Conservation (phyloP, 2,329 filamentous ascomycete species). For the Pseudopithomyces maydicus region DNA sequence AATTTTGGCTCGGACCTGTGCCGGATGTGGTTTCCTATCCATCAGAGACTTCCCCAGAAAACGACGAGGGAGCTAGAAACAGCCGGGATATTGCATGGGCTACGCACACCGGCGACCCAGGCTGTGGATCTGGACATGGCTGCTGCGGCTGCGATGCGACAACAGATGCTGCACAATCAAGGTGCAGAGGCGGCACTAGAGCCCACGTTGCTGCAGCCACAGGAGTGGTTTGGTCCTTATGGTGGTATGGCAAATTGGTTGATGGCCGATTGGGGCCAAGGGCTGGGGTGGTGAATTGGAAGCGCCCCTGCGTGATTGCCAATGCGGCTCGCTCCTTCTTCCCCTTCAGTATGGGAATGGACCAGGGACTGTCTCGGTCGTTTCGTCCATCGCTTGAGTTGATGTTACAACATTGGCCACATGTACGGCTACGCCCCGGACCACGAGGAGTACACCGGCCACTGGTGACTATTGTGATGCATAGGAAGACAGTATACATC, state of each 20-base stretch:
- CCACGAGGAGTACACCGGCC: too few relatives aligned
- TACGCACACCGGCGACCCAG: constrained; percentile 30
- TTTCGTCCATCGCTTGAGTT: too few relatives aligned
- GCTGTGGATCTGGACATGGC: constrained; percentile 24
- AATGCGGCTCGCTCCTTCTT: too few relatives aligned
- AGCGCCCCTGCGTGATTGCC: too few relatives aligned
- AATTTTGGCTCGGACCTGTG: constrained; percentile 40
- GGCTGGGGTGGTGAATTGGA: constrained; percentile 25
- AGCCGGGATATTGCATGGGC: constrained; percentile 36
- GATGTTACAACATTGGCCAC: too few relatives aligned
- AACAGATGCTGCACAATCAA: constrained; percentile 24
- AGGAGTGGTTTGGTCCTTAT: constrained; percentile 36
- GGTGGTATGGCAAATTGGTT: constrained; percentile 38
- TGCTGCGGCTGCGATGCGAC: constrained; percentile 8
- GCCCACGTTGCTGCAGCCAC: constrained; percentile 36
- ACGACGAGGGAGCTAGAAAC: constrained; percentile 34
- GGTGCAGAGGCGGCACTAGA: constrained; percentile 22
- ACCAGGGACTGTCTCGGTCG: too few relatives aligned
- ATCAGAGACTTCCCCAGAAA: constrained; percentile 25
- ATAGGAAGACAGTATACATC: too few relatives aligned
- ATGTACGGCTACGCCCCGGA: too few relatives aligned
- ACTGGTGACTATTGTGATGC: too few relatives aligned
- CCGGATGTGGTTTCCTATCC: constrained; percentile 35
- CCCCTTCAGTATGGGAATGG: too few relatives aligned
- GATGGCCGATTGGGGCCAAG: constrained; percentile 41